These are phyloP conservation scores for Tilletiopsis washingtonensis DNA, from an alignment of 1,284 basidiomycete species.

Conservation along the genomic window DNA sequence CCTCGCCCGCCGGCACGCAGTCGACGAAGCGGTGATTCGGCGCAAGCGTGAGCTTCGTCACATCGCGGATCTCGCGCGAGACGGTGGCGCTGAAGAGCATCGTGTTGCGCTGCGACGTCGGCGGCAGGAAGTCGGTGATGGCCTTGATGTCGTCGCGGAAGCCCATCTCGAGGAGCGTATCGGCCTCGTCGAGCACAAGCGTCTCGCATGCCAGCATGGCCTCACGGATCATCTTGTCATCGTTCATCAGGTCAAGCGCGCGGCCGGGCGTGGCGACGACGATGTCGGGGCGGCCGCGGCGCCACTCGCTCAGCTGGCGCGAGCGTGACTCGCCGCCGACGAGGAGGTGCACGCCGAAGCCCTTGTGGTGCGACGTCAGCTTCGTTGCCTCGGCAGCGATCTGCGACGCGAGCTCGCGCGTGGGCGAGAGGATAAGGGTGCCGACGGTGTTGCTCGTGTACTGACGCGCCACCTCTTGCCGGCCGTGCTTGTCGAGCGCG, in stretches of 20 bases:
- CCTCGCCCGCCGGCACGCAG: conserved; percentile 55
- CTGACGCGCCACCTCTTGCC: conserved; percentile 14
- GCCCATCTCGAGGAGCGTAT: conserved; percentile 91
- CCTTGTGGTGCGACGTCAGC: conserved; percentile 50
- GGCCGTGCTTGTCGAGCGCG: conserved; percentile 23
- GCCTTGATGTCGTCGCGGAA: conserved; percentile 81
- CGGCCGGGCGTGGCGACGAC: conserved; percentile 90
- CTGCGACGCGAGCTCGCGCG: conserved; percentile 86
- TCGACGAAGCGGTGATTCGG: conserved; percentile 58
- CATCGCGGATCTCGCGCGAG: conserved; percentile 51
- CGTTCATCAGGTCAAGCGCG: conserved; percentile 66
- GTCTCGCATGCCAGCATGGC: conserved; percentile 53
- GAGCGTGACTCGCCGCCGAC: conserved; percentile 70
- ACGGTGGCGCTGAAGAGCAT: conserved; percentile 89
- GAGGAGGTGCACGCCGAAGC: conserved; percentile 66
- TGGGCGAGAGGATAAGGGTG: conserved; percentile 80
- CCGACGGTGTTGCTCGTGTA: conserved; percentile 54
- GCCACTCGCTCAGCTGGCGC: conserved; percentile 63
- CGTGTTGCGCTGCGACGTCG: conserved; percentile 66
- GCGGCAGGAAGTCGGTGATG: conserved; percentile 65
- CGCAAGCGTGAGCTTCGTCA: conserved; percentile 56
- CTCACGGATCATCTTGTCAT: conserved; percentile 23
- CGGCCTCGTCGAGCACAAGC: conserved; percentile 88
- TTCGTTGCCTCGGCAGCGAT: conserved; percentile 78
- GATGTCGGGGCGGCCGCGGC: conserved; percentile 64